phyloP scores from a whole-genome alignment of 179 eudicot genomes.

The Spergularia azorica region DNA sequence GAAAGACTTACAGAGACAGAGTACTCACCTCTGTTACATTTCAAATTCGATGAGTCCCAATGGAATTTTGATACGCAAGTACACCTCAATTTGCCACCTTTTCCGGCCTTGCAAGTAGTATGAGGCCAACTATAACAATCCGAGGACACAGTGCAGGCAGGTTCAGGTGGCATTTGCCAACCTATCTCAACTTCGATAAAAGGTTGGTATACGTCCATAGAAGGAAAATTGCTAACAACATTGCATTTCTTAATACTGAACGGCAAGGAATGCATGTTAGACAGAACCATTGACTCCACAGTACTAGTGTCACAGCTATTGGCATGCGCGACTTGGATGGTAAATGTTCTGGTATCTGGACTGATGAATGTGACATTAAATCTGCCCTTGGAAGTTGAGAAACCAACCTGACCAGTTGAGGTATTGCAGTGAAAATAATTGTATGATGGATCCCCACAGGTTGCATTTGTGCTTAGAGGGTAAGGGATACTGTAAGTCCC shows the following conservation, averaged over 20 bases:
- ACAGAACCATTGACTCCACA: slow-evolving; percentile 9
- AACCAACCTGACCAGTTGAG: slow-evolving; percentile 26
- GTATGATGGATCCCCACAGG: slow-evolving; percentile 37
- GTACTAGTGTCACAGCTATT: slow-evolving; percentile 19
- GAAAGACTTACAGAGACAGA: too few relatives aligned
- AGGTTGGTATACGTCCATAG: slow-evolving; percentile 13
- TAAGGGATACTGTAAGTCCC: slow-evolving; percentile 34
- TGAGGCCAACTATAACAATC: slow-evolving; percentile 34
- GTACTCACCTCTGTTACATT: slow-evolving; percentile 25
- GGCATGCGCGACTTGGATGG: slow-evolving; percentile 27
- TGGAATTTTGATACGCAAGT: slow-evolving; percentile 20
- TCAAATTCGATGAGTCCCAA: slow-evolving; percentile 24
- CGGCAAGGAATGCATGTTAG: not conserved
- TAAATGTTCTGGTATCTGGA: slow-evolving; percentile 14
- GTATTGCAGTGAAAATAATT: slow-evolving; percentile 28
- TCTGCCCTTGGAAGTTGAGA: slow-evolving; percentile 15
- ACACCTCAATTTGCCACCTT: slow-evolving; percentile 30
- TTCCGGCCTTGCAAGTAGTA: slow-evolving; percentile 31
- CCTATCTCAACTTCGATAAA: slow-evolving; percentile 30
- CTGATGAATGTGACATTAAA: slow-evolving; percentile 25
- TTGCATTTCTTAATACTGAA: slow-evolving; percentile 17
- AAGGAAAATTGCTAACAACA: slow-evolving; percentile 6
- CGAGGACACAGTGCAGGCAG: slow-evolving; percentile 26
- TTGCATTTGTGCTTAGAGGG: slow-evolving; percentile 32
- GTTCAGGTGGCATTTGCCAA: slow-evolving; percentile 34